A percentile compares a stretch with the other conserved stretches of the same genome.
phyloP scores from a whole-genome alignment of 495 filamentous ascomycete species.

The Choiromyces venosus region DNA sequence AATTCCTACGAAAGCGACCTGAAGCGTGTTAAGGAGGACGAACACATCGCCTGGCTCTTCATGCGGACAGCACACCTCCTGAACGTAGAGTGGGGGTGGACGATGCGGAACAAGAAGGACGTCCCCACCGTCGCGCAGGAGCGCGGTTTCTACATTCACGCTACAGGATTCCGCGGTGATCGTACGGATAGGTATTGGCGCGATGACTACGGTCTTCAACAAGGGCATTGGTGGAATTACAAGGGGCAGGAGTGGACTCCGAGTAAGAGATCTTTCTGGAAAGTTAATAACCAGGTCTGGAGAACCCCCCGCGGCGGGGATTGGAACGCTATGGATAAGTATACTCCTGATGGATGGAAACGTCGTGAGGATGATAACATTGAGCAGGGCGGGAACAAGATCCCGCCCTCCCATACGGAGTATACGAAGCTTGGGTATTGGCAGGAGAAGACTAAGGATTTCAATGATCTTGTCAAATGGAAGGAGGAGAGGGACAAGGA shows the following conservation, averaged over 20 bases:
- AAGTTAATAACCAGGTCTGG: constrained; percentile 17
- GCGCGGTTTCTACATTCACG: constrained; percentile 25
- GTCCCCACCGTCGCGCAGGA: constrained; percentile 5
- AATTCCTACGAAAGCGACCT: constrained; percentile 10
- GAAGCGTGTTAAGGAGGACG: constrained; percentile 17
- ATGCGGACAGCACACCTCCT: constrained; percentile 17
- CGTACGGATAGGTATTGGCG: constrained; percentile 16
- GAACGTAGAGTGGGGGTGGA: neutral
- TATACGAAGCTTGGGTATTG: constrained; percentile 18
- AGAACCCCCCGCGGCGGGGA: constrained; percentile 11
- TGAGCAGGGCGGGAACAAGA: constrained; percentile 13
- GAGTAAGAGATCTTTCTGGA: neutral
- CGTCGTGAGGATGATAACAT: constrained; percentile 15
- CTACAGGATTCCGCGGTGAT: constrained; percentile 21
- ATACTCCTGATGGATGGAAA: constrained; percentile 18
- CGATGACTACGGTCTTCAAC: neutral
- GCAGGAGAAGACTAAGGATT: constrained; percentile 24
- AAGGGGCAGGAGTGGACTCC: neutral
- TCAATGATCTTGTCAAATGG: constrained; percentile 18
- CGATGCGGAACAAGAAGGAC: neutral
- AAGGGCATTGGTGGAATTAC: constrained; percentile 23
- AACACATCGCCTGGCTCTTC: constrained; percentile 32
- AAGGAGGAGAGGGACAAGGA: constrained; percentile 18
- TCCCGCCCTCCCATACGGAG: constrained; percentile 20
- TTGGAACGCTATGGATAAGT: constrained; percentile 21